Base-by-base conservation (phyloP, 257 asterid genomes). In the Plantago elongata region DNA sequence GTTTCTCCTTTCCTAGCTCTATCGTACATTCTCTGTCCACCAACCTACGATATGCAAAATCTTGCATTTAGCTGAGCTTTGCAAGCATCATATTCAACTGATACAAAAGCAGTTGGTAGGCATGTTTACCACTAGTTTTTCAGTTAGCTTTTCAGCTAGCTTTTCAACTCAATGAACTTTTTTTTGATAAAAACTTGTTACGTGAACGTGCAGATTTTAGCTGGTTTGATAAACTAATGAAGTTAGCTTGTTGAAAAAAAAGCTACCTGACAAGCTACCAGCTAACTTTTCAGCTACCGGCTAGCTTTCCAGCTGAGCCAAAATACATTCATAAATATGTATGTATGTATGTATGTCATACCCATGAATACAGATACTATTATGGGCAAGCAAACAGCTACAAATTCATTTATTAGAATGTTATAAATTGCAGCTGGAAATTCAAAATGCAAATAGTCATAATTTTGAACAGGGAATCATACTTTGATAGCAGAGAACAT, bases 401-500 rank as follows among this genome's bases (percentile, higher is more conserved):
- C 40, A 34, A 17, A 11, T 22, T 22, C 46, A 27, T 5, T 27
- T 54, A 9, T 27, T 54, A 22, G 8, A 13, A 52, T 13, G 59
- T 22, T 22, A 18, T 5, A 15, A 27, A 0, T 22, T 54, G n/a
- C 34, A 18, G 29, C 59, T 12, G 10, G 16, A 54, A 27, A 52
- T 9, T 3, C 4, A 44, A 17, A 7, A 59, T 13, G 9, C 29
- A 57, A n/a, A 42, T 9, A 9, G 5, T 51, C 13, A 18, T 62
- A 67, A 62, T 13, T 17, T 11, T 16, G 29, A 51, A 18, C 54
- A 22, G 16, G 27, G 69, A 45, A 51, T 57, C 90, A 79, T 84
- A 92, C 99, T 79, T 92, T 92, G 72, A 92, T 89, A 68, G 99
- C 99, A 34, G 99, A 92, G 83, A 92, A 92, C 99, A 92, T 89